These are phyloP conservation scores for Penicillium concentricum DNA, from an alignment of 2,329 filamentous ascomycete genomes.

Conservation along the genomic window DNA sequence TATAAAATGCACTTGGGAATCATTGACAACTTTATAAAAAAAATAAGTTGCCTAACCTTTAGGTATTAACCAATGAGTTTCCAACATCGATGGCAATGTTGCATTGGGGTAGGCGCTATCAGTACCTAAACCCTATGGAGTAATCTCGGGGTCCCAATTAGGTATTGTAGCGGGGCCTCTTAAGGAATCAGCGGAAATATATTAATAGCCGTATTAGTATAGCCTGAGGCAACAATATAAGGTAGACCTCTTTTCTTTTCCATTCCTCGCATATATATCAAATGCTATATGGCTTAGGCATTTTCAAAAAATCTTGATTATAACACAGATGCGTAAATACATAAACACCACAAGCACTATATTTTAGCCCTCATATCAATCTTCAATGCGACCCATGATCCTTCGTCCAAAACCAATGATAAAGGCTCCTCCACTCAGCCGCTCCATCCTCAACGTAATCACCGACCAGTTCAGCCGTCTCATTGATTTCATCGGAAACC, in stretches of 20 bases:
- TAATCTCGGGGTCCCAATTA: neutral
- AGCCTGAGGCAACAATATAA: too few relatives aligned
- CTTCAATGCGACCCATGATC: slow-evolving; percentile 10
- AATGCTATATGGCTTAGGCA: too few relatives aligned
- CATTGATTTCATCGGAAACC: slow-evolving; percentile 33
- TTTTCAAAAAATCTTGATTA: too few relatives aligned
- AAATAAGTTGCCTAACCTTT: neutral
- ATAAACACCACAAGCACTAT: neutral
- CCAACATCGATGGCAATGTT: neutral
- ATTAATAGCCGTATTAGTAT: too few relatives aligned
- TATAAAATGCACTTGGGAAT: neutral
- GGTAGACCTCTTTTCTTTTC: too few relatives aligned
- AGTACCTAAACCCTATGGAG: neutral
- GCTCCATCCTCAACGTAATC: slow-evolving; percentile 48
- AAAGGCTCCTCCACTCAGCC: slow-evolving; percentile 41
- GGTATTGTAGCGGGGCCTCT: neutral
- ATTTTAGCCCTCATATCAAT: neutral
- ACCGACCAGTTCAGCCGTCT: slow-evolving; percentile 46
- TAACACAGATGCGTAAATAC: neutral
- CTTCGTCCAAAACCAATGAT: slow-evolving; percentile 44
- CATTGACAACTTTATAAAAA: neutral
- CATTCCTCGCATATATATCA: too few relatives aligned
- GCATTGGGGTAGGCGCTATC: neutral
- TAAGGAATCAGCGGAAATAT: too few relatives aligned
- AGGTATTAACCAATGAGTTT: neutral